A percentile compares a stretch with the other conserved stretches of the same genome.
Conservation (phyloP, 1,284 basidiomycete species). For the Phylloporus sp. region DNA sequence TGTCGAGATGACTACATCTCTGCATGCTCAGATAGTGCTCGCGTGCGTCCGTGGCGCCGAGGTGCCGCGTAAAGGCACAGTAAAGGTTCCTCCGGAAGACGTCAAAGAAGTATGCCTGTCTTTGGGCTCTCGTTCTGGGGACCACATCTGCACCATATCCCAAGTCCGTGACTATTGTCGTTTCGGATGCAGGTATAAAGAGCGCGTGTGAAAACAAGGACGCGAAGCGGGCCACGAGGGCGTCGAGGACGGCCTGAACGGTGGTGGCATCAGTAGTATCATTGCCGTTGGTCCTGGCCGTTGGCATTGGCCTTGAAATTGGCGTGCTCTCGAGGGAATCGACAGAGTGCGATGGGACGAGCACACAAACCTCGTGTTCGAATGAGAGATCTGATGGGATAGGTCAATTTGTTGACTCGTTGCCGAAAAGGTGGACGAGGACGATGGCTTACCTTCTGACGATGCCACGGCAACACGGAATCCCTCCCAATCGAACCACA, state of each 20-base stretch:
- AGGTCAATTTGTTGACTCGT: background rate
- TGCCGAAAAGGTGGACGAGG: background rate
- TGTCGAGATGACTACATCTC: background rate
- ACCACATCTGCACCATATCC: background rate
- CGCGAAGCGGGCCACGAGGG: background rate
- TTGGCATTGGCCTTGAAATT: background rate
- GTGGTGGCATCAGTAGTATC: background rate
- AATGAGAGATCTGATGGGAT: background rate
- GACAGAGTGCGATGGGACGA: background rate
- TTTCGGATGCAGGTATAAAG: background rate
- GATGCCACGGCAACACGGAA: background rate
- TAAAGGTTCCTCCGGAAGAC: background rate
- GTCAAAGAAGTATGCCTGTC: background rate
- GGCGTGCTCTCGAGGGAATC: background rate
- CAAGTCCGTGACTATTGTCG: background rate
- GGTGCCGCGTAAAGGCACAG: background rate
- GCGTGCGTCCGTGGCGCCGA: background rate
- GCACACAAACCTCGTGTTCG: background rate
- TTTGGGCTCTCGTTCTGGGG: background rate
- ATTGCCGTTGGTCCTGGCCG: background rate
- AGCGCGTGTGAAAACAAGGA: background rate
- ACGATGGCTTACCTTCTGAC: background rate
- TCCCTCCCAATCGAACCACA: background rate
- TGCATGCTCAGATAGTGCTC: background rate
- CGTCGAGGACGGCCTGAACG: background rate